phyloP scores from a whole-genome alignment of 139 green algal species.

The Chlorella sp. region DNA sequence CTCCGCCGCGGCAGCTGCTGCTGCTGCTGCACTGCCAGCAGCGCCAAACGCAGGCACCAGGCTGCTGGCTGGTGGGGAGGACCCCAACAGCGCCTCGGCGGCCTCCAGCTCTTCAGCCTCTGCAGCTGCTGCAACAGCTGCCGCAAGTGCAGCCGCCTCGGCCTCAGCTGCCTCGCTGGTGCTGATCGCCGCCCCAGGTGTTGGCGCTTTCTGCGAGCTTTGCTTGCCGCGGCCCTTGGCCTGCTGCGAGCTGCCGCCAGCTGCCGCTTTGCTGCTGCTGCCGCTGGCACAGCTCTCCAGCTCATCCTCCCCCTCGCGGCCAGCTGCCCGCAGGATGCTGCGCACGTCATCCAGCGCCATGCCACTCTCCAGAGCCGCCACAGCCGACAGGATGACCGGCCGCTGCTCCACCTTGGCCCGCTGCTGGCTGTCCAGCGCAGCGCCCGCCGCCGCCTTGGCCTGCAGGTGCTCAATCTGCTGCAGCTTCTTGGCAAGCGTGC shows the following conservation, averaged over 20 bases:
- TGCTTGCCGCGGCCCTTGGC: not conserved
- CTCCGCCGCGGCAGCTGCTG: not conserved
- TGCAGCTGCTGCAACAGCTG: not conserved
- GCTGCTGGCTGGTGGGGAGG: not conserved
- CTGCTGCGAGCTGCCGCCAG: not conserved
- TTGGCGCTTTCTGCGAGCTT: not conserved
- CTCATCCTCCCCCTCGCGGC: not conserved
- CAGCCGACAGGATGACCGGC: conserved; percentile 53
- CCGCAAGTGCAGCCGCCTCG: not conserved
- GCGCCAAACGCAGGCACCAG: conserved; percentile 12
- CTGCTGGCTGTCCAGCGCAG: conserved; percentile 80
- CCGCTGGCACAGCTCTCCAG: not conserved
- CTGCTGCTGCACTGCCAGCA: not conserved
- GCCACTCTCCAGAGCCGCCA: conserved; percentile 57
- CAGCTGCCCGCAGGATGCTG: conserved; percentile 8
- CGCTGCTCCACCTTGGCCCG: conserved; percentile 67
- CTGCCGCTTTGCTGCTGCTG: not conserved
- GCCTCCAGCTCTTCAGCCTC: not conserved
- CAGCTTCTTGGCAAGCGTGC: conserved; percentile 84
- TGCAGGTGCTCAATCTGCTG: conserved; percentile 76
- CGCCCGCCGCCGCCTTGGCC: conserved; percentile 17
- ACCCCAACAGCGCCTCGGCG: not conserved
- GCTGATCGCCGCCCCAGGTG: not conserved
- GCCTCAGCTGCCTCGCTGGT: not conserved
- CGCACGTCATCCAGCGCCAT: conserved; percentile 43